A percentile compares a stretch with the other conserved stretches of the same genome.
phyloP scores from a whole-genome alignment of 2,329 filamentous ascomycete species.

The Fragosphaeria purpurea region DNA sequence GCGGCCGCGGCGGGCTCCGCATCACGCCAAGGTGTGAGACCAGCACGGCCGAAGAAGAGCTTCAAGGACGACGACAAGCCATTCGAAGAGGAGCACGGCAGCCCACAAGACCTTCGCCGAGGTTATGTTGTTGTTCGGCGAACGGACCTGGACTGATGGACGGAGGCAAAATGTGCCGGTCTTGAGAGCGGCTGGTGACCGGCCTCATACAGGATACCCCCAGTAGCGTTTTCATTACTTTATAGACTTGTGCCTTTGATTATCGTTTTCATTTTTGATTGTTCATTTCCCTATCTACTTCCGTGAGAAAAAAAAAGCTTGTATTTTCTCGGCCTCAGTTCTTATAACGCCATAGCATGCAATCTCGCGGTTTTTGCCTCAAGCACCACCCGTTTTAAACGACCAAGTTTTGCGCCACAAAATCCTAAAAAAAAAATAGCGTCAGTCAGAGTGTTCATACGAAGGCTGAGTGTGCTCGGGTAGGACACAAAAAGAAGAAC shows the following conservation, averaged over 20 bases:
- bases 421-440: conserved; percentile 30
- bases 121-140: conserved; percentile 46
- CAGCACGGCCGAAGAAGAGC: conserved; percentile 10
- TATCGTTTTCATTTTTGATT: background rate
- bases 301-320: too few species aligned
- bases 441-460: too few species aligned
- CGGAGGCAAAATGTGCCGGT: background rate
- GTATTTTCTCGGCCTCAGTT: too few species aligned
- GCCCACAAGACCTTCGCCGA: conserved; percentile 34
- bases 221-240: too few species aligned
- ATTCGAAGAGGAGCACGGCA: conserved; percentile 41
- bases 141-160: conserved; percentile 37
- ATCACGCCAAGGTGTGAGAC: background rate
- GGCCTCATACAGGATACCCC: background rate
- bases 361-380: too few species aligned
- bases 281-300: background rate
- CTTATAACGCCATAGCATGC: too few species aligned
- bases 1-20: conserved; percentile 10
- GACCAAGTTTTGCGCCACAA: conserved; percentile 44
- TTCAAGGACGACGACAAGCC: conserved; percentile 28
- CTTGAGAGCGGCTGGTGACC: too few species aligned
- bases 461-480: too few species aligned
- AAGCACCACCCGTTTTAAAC: conserved; percentile 18
- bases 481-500: too few species aligned
- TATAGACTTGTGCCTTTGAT: background rate